Percentiles rank a stretch among this genome's conserved stretches.
Conservation (phyloP, 768 basidiomycete species). For the Rubroboletus satanas region DNA sequence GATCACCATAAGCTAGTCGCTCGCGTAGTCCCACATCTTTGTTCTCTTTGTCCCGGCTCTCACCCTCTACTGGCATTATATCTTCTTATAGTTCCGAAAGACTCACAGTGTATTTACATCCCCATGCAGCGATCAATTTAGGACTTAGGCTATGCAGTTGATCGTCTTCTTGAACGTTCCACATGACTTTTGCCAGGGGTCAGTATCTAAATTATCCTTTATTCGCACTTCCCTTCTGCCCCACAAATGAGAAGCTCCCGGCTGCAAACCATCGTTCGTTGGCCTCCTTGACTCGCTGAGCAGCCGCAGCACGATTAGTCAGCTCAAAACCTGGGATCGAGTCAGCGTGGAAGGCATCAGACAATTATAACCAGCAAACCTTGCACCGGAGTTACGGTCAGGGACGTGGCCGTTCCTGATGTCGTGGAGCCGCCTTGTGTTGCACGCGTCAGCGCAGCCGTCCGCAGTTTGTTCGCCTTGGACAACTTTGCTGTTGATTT, state of each 20-base stretch:
- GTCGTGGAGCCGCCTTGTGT: slow-evolving; percentile 51
- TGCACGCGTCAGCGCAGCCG: slow-evolving; percentile 75
- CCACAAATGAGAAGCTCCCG: slow-evolving; percentile 78
- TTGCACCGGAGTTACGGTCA: slow-evolving; percentile 95
- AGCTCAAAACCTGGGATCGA: slow-evolving; percentile 71
- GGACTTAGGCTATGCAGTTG: neutral
- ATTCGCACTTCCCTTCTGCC: slow-evolving; percentile 43
- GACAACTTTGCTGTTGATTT: slow-evolving; percentile 80
- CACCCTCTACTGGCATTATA: slow-evolving; percentile 15
- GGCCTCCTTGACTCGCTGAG: slow-evolving; percentile 89
- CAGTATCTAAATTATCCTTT: slow-evolving; percentile 17
- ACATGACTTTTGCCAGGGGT: neutral
- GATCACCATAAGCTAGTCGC: slow-evolving; percentile 16
- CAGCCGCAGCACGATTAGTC: slow-evolving; percentile 83
- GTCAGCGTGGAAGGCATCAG: slow-evolving; percentile 10
- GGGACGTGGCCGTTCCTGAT: slow-evolving; percentile 86
- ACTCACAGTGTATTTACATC: slow-evolving; percentile 12
- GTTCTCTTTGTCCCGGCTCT: neutral
- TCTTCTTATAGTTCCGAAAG: slow-evolving; percentile 13
- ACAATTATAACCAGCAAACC: slow-evolving; percentile 36
- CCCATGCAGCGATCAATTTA: slow-evolving; percentile 5
- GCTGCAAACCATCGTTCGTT: slow-evolving; percentile 96
- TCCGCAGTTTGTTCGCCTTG: slow-evolving; percentile 88
- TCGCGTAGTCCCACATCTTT: neutral
- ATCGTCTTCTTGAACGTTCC: neutral